phyloP scores from a whole-genome alignment of 139 green algal genomes.

The Chlamydomonas sp. region DNA sequence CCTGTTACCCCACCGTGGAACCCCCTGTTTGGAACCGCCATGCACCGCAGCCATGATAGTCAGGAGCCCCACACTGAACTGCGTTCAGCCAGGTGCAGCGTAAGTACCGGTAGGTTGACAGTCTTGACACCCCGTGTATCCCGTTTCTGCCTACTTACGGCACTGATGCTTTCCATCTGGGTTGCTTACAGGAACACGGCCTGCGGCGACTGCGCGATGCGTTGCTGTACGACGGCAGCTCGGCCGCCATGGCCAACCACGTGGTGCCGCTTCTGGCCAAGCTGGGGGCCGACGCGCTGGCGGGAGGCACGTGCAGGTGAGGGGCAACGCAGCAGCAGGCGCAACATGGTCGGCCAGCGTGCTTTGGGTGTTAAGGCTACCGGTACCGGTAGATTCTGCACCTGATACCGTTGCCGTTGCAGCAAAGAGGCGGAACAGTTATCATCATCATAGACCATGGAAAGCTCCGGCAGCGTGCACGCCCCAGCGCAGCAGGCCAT shows the following conservation, averaged over 20 bases:
- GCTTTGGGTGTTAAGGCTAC: background rate
- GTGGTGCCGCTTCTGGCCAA: constrained; percentile 32
- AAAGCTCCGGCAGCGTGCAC: too few relatives aligned
- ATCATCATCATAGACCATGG: too few relatives aligned
- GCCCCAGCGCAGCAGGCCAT: too few relatives aligned
- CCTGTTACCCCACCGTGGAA: too few relatives aligned
- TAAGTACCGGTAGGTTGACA: background rate
- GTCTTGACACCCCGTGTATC: too few relatives aligned
- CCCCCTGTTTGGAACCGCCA: too few relatives aligned
- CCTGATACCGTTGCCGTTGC: too few relatives aligned
- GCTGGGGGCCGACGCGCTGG: constrained; percentile 33
- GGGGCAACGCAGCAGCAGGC: background rate
- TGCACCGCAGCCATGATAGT: too few relatives aligned
- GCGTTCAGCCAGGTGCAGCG: background rate
- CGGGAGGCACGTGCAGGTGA: constrained; percentile 17
- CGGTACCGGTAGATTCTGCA: background rate
- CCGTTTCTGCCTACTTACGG: background rate
- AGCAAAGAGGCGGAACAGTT: too few relatives aligned
- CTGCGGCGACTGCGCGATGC: constrained; percentile 5
- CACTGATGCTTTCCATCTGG: too few relatives aligned
- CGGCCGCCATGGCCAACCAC: background rate
- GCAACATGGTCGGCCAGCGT: background rate
- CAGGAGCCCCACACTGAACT: too few relatives aligned
- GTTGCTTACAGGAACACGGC: constrained; percentile 33
- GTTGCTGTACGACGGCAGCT: background rate